Conservation (phyloP, 768 basidiomycete genomes). For the Chalciporus sphaerocephalus region DNA sequence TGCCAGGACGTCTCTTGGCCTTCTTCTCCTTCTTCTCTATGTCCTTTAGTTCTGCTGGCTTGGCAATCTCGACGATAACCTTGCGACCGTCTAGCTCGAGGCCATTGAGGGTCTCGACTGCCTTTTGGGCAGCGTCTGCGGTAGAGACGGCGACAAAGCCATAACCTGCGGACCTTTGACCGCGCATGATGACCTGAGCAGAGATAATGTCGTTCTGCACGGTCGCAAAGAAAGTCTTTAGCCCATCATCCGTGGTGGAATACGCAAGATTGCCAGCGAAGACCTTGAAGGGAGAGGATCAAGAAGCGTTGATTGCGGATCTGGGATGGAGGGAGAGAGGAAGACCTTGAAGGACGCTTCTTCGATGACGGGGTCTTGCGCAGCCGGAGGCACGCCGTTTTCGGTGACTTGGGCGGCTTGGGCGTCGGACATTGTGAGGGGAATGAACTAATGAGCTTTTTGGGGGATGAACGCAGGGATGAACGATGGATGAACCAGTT, state of each 20-base stretch:
- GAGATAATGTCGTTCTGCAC: conserved; percentile 80
- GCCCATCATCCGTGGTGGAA: conserved; percentile 89
- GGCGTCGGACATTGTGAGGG: conserved; percentile 83
- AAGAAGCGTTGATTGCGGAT: conserved; percentile 18
- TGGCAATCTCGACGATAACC: conserved; percentile 90
- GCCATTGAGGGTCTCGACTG: conserved; percentile 82
- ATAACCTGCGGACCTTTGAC: conserved; percentile 83
- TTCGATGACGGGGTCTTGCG: conserved; percentile 62
- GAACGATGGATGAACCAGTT: conserved; percentile 78
- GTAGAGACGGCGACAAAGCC: conserved; percentile 85
- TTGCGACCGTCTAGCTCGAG: conserved; percentile 84
- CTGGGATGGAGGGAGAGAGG: conserved; percentile 4
- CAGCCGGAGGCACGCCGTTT: conserved; percentile 79
- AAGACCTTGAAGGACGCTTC: conserved; percentile 77
- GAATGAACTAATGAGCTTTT: conserved; percentile 52
- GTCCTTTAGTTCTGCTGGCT: conserved; percentile 86
- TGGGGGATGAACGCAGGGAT: conserved; percentile 47
- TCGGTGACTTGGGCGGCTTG: conserved; percentile 78
- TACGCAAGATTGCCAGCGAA: conserved; percentile 96
- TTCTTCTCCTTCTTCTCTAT: conserved; percentile 70
- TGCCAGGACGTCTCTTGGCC: conserved; percentile 76
- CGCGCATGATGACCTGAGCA: conserved; percentile 83
- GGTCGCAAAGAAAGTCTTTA: conserved; percentile 90
- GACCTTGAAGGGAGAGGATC: conserved; percentile 48
- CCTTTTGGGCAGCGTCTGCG: conserved; percentile 79